These are phyloP conservation scores for Zymoseptoria crescenta DNA, from an alignment of 2,329 filamentous ascomycete genomes.

Conservation along the genomic window DNA sequence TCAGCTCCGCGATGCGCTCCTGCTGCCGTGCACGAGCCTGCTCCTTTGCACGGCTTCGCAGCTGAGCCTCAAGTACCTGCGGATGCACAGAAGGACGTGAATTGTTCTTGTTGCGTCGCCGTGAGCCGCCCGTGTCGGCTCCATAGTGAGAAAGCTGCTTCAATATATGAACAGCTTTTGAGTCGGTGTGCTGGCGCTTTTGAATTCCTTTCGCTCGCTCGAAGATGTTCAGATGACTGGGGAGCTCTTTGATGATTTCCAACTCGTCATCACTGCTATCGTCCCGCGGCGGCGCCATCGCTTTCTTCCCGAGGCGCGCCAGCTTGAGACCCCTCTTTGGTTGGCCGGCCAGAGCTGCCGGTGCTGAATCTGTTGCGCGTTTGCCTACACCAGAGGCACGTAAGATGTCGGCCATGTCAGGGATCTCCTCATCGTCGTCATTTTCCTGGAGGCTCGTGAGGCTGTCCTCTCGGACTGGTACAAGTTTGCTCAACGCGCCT, in stretches of 20 bases:
- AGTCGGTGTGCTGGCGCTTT: constrained; percentile 19
- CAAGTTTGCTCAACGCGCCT: constrained; percentile 27
- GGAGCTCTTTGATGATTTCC: constrained; percentile 49
- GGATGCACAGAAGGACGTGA: constrained; percentile 54
- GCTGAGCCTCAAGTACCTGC: constrained; percentile 58
- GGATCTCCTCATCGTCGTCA: constrained; percentile 20
- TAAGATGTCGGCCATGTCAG: neutral
- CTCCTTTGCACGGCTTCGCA: constrained; percentile 65
- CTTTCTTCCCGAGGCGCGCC: constrained; percentile 30
- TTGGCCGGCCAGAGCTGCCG: neutral
- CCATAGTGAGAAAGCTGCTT: constrained; percentile 29
- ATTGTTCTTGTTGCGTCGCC: constrained; percentile 49
- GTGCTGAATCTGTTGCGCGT: neutral
- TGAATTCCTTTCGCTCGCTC: constrained; percentile 31
- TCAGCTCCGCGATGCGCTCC: constrained; percentile 67
- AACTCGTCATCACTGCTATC: constrained; percentile 49
- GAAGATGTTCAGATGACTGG: constrained; percentile 24
- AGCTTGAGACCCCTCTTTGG: constrained; percentile 21
- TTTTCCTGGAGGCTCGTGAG: constrained; percentile 18
- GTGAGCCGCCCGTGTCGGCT: constrained; percentile 42
- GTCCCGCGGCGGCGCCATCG: constrained; percentile 9
- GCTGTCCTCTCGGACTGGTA: constrained; percentile 25
- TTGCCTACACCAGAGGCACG: neutral
- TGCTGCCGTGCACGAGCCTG: constrained; percentile 74
- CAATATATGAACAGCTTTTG: constrained; percentile 27